phyloP scores from a whole-genome alignment of 2,329 filamentous ascomycete species.

The Phoma sp. region DNA sequence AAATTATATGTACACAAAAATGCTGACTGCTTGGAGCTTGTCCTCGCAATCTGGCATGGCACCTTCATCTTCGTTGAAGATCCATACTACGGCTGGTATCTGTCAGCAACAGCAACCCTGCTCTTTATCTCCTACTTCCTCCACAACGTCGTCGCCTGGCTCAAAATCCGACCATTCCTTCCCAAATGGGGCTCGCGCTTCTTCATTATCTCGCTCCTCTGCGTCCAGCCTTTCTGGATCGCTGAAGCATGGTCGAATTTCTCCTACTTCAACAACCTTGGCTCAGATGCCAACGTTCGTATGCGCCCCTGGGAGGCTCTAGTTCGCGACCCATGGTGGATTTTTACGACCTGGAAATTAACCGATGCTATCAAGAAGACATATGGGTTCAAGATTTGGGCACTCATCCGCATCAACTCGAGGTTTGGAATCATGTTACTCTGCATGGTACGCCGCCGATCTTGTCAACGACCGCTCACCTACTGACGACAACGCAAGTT shows the following conservation, averaged over 20 bases:
- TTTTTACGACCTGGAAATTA: conserved; percentile 46
- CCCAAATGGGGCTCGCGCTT: conserved; percentile 44
- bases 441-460: conserved; percentile 35
- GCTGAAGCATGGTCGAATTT: conserved; percentile 48
- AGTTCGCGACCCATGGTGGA: conserved; percentile 47
- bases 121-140: conserved; percentile 48
- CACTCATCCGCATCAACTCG: conserved; percentile 36
- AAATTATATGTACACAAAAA: not conserved
- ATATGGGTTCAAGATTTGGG: conserved; percentile 38
- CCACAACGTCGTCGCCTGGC: conserved; percentile 46
- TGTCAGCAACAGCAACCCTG: conserved; percentile 43
- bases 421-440: conserved; percentile 45
- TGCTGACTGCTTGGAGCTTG: conserved; percentile 32
- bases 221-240: conserved; percentile 47
- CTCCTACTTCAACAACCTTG: conserved; percentile 44
- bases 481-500: not conserved
- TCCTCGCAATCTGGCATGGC: conserved; percentile 48
- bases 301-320: conserved; percentile 46
- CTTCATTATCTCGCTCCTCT: conserved; percentile 42
- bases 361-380: conserved; percentile 44
- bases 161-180: conserved; percentile 46
- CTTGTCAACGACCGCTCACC: not conserved
- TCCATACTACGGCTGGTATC: conserved; percentile 45
- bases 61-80: conserved; percentile 46
- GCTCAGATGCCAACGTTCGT: conserved; percentile 36